A percentile compares a stretch with the other conserved stretches of the same genome.
phyloP scores from a whole-genome alignment of 2,329 filamentous ascomycete species.

The Beauveria medogensis region DNA sequence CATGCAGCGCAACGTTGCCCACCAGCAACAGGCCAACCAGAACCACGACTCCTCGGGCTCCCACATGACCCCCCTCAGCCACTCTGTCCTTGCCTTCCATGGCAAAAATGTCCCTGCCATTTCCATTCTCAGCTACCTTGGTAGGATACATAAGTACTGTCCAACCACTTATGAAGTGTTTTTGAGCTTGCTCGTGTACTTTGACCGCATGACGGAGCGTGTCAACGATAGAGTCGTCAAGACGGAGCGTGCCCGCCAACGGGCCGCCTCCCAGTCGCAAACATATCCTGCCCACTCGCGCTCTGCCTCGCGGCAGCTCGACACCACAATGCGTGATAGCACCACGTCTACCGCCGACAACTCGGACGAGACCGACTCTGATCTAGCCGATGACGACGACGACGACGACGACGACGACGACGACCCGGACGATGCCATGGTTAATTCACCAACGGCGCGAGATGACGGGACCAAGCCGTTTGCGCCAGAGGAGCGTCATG shows the following conservation, averaged over 20 bases:
- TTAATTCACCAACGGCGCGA: slow-evolving; percentile 20
- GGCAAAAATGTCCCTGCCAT: slow-evolving; percentile 97
- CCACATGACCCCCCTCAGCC: slow-evolving; percentile 51
- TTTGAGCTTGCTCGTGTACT: slow-evolving; percentile 88
- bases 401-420: slow-evolving; percentile 33
- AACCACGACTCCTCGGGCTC: slow-evolving; percentile 43
- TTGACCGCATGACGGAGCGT: slow-evolving; percentile 96
- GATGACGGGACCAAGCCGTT: slow-evolving; percentile 15
- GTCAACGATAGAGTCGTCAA: slow-evolving; percentile 77
- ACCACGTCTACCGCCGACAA: slow-evolving; percentile 18
- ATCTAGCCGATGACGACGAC: slow-evolving; percentile 41
- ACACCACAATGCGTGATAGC: slow-evolving; percentile 23
- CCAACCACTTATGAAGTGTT: slow-evolving; percentile 98
- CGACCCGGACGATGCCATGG: slow-evolving; percentile 26
- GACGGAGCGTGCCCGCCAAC: slow-evolving; percentile 46
- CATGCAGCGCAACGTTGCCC: slow-evolving; percentile 62
- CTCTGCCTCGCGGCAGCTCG: slow-evolving; percentile 23
- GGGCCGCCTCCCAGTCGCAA: slow-evolving; percentile 18
- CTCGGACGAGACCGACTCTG: slow-evolving; percentile 40
- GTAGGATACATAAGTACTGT: slow-evolving; percentile 96
- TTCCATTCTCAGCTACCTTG: slow-evolving; percentile 91
- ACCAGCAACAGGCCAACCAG: slow-evolving; percentile 46
- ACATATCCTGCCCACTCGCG: slow-evolving; percentile 12
- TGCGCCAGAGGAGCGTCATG: slow-evolving; percentile 18
- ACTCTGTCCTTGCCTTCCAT: slow-evolving; percentile 83